Percentiles rank a stretch among this genome's conserved stretches.
phyloP scores from a whole-genome alignment of 2,329 filamentous ascomycete genomes.

The Talaromyces sp. region DNA sequence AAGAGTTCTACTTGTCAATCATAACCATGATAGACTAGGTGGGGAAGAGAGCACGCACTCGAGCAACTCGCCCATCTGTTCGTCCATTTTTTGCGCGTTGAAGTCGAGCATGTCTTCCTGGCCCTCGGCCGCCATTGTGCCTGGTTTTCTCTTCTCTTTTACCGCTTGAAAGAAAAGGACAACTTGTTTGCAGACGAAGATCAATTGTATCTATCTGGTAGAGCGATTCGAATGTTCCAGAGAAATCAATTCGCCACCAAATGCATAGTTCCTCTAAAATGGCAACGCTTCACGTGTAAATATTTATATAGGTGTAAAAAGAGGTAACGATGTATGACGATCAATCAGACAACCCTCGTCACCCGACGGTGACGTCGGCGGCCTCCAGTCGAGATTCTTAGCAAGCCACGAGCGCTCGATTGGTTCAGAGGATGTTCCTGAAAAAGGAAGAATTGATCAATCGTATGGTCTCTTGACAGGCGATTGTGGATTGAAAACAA shows the following conservation, averaged over 20 bases:
- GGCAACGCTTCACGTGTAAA: neutral
- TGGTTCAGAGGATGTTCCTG: neutral
- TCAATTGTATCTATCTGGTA: neutral
- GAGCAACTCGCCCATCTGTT: conserved; percentile 28
- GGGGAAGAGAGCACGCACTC: conserved; percentile 21
- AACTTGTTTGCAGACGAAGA: neutral
- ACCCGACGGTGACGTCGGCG: neutral
- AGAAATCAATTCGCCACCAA: neutral
- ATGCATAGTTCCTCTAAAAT: neutral
- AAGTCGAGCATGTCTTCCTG: conserved; percentile 13
- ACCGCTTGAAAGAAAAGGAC: neutral
- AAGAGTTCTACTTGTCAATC: neutral
- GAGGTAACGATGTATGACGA: neutral
- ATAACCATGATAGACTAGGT: neutral
- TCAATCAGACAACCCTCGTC: neutral
- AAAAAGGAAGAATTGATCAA: neutral
- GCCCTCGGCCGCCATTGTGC: neutral
- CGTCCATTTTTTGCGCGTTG: conserved; percentile 22
- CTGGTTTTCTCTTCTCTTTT: neutral
- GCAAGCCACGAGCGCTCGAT: neutral
- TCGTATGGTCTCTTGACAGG: neutral
- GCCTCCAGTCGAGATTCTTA: neutral
- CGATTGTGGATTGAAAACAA: neutral
- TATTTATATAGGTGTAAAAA: neutral
- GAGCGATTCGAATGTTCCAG: neutral